These are phyloP conservation scores for Aotearoamyces nothofagi DNA, from an alignment of 2,329 filamentous ascomycete species.

Conservation along the genomic window DNA sequence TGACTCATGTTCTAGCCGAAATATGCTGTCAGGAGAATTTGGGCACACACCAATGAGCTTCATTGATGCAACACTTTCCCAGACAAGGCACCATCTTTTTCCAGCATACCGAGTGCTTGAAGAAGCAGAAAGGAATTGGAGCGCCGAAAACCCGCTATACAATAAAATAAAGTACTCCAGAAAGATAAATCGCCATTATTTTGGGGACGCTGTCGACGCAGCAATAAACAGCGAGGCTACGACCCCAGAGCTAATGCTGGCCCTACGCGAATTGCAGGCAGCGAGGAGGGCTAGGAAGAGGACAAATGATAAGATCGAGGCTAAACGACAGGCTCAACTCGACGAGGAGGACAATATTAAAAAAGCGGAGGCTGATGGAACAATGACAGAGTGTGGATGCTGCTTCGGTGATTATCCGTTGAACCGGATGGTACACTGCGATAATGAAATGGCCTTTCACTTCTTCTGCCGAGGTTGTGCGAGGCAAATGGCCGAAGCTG, in stretches of 20 bases:
- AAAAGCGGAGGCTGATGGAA: conserved; percentile 29
- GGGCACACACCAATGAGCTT: conserved; percentile 20
- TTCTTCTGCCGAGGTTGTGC: conserved; percentile 59
- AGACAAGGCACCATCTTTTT: conserved; percentile 18
- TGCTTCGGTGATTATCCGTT: conserved; percentile 54
- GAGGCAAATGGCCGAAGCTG: conserved; percentile 45
- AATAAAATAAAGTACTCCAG: conserved; percentile 15
- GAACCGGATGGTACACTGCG: conserved; percentile 55
- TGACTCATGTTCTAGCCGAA: conserved; percentile 6
- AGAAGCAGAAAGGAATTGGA: conserved; percentile 21
- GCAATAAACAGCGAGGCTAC: neutral
- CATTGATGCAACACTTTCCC: conserved; percentile 20
- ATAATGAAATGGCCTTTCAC: conserved; percentile 28
- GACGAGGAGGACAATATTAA: conserved; percentile 26
- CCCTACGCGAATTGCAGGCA: conserved; percentile 24
- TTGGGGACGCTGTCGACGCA: conserved; percentile 4
- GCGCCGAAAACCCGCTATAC: conserved; percentile 11
- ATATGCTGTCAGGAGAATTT: conserved; percentile 20
- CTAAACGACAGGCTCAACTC: conserved; percentile 23
- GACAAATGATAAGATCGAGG: conserved; percentile 20
- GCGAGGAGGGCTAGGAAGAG: conserved; percentile 19
- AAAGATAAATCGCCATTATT: conserved; percentile 6
- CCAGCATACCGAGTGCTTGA: conserved; percentile 17
- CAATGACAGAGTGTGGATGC: conserved; percentile 53
- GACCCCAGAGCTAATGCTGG: conserved; percentile 10